Conservation (phyloP, 1,139 yeast genomes). For the Blastobotrys elegans region DNA sequence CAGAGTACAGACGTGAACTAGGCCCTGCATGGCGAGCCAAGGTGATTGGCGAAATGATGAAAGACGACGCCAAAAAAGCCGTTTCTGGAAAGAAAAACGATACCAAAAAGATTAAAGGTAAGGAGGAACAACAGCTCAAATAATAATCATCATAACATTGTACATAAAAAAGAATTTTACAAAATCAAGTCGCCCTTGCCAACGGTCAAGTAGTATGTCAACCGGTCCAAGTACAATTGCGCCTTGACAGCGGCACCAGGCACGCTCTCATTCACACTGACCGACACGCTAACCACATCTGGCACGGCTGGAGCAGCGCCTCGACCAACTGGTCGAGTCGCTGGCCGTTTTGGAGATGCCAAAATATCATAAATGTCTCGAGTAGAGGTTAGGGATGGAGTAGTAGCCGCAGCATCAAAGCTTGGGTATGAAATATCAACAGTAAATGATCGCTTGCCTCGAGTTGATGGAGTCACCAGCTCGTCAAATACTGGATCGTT, state of each 20-base stretch:
- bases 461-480: slow-evolving; percentile 41
- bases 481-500: slow-evolving; percentile 66
- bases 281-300: slow-evolving; percentile 37
- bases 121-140: not conserved
- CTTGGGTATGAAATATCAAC: slow-evolving; percentile 50
- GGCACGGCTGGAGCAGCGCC: slow-evolving; percentile 23
- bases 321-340: slow-evolving; percentile 25
- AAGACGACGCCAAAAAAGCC: slow-evolving; percentile 30
- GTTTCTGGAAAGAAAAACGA: slow-evolving; percentile 2
- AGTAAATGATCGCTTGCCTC: slow-evolving; percentile 48
- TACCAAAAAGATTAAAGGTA: not conserved
- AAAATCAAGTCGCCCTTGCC: slow-evolving; percentile 27
- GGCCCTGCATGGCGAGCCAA: slow-evolving; percentile 38
- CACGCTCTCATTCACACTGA: slow-evolving; percentile 45
- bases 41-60: slow-evolving; percentile 33
- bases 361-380: slow-evolving; percentile 46
- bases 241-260: slow-evolving; percentile 45
- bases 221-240: slow-evolving; percentile 33
- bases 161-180: slow-evolving; percentile 1
- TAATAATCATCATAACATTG: not conserved
- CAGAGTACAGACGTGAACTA: slow-evolving; percentile 34
- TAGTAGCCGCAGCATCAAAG: slow-evolving; percentile 20
- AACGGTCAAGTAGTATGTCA: slow-evolving; percentile 27
- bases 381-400: slow-evolving; percentile 26
- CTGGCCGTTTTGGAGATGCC: slow-evolving; percentile 23